Percentiles rank a stretch among this genome's conserved stretches.
These are phyloP conservation scores for Begonia loranthoides DNA, from an alignment of 306 rosid genomes.

Conservation along the genomic window DNA sequence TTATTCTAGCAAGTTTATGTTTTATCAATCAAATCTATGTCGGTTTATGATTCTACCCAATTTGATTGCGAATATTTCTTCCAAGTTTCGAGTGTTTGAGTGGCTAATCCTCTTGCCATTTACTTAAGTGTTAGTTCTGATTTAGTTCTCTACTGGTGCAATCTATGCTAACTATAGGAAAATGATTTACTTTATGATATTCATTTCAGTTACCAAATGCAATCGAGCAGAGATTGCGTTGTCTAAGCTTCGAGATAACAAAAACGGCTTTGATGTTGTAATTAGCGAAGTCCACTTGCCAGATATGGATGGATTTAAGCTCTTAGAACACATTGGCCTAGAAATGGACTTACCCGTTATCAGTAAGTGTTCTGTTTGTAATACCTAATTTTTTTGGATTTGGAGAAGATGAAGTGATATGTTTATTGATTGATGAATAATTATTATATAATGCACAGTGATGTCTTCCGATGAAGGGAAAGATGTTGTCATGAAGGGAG, in stretches of 20 bases:
- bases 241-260: slow-evolving; percentile 48
- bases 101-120: too few relatives aligned
- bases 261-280: slow-evolving; percentile 71
- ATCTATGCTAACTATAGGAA: too few relatives aligned
- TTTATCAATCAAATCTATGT: too few relatives aligned
- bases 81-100: too few relatives aligned
- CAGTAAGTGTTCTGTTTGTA: slow-evolving; percentile 28
- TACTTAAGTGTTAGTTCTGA: too few relatives aligned
- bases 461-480: slow-evolving; percentile 85
- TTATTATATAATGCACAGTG: slow-evolving; percentile 32
- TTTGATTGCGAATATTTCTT: too few relatives aligned
- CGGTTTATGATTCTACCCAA: too few relatives aligned
- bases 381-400: too few relatives aligned
- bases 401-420: background rate
- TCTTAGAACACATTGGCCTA: slow-evolving; percentile 64
- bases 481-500: slow-evolving; percentile 80
- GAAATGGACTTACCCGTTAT: slow-evolving; percentile 95
- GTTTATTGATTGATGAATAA: background rate
- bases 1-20: too few relatives aligned
- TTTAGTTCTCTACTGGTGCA: too few relatives aligned
- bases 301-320: slow-evolving; percentile 93
- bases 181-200: too few relatives aligned
- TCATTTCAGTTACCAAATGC: slow-evolving; percentile 50
- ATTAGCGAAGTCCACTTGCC: slow-evolving; percentile 96
- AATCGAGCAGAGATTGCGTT: slow-evolving; percentile 62